phyloP scores from a whole-genome alignment of 2,329 filamentous ascomycete genomes.

The Diaporthe citrichinensis region DNA sequence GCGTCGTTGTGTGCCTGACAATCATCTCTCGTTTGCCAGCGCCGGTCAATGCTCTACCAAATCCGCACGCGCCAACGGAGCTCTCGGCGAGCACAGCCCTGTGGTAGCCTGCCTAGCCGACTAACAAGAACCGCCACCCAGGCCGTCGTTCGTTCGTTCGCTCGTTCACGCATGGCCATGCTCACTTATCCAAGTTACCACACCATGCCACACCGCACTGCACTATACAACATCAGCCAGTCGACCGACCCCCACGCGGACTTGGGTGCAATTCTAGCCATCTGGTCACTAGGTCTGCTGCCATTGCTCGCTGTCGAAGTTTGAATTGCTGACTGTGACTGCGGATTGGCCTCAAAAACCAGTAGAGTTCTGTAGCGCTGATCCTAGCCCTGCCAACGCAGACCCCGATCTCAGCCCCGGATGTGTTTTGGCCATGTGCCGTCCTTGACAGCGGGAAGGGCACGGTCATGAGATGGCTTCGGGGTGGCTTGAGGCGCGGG shows the following conservation, averaged over 20 bases:
- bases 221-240: not conserved
- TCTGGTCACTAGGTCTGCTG: not conserved
- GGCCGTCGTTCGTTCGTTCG: not conserved
- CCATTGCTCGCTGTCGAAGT: not conserved
- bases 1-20: conserved; percentile 7
- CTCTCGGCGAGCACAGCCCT: conserved; percentile 21
- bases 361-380: conserved; percentile 27
- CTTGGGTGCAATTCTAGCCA: not conserved
- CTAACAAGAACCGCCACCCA: conserved; percentile 13
- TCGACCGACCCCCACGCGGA: conserved; percentile 11
- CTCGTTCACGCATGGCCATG: not conserved
- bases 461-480: conserved; percentile 29
- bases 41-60: conserved; percentile 19
- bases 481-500: conserved; percentile 5
- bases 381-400: conserved; percentile 28
- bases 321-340: not conserved
- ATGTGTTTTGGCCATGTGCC: conserved; percentile 12
- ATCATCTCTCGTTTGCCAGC: conserved; percentile 28
- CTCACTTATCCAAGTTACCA: not conserved
- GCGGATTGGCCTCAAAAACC: conserved; percentile 2
- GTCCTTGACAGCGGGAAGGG: conserved; percentile 31
- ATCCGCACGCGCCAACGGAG: not conserved
- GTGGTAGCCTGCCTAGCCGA: not conserved
- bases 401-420: conserved; percentile 15
- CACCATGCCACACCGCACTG: not conserved